These are phyloP conservation scores for Trichophyton equinum DNA, from an alignment of 2,329 filamentous ascomycete species.

Conservation along the genomic window DNA sequence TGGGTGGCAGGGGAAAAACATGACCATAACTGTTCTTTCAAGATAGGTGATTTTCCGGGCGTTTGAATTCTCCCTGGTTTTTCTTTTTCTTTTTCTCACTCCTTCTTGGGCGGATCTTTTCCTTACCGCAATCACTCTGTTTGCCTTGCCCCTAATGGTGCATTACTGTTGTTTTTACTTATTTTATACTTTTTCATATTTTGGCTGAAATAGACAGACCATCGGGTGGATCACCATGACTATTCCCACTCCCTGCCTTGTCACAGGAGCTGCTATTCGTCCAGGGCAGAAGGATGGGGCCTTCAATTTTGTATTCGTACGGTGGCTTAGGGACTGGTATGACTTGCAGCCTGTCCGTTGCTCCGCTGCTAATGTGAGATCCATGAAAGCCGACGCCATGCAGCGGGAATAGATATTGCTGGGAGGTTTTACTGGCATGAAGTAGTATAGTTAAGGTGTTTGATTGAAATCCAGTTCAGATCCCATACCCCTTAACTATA, in stretches of 20 bases:
- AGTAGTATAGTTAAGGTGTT: background rate
- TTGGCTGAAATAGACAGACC: background rate
- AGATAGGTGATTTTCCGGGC: background rate
- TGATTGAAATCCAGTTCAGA: background rate
- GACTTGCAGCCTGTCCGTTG: background rate
- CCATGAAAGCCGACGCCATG: background rate
- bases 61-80: background rate
- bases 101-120: background rate
- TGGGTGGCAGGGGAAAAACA: background rate
- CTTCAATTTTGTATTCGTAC: background rate
- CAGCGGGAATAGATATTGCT: background rate
- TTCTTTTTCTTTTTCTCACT: background rate
- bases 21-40: background rate
- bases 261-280: background rate
- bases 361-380: background rate
- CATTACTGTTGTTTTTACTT: background rate
- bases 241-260: background rate
- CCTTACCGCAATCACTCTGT: background rate
- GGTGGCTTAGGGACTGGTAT: background rate
- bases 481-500: background rate
- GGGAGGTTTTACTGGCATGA: background rate
- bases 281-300: background rate
- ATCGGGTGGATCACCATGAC: background rate
- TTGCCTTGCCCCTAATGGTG: background rate
- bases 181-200: background rate